Conservation (phyloP, 2,329 filamentous ascomycete genomes). For the Cadophora gregata region DNA sequence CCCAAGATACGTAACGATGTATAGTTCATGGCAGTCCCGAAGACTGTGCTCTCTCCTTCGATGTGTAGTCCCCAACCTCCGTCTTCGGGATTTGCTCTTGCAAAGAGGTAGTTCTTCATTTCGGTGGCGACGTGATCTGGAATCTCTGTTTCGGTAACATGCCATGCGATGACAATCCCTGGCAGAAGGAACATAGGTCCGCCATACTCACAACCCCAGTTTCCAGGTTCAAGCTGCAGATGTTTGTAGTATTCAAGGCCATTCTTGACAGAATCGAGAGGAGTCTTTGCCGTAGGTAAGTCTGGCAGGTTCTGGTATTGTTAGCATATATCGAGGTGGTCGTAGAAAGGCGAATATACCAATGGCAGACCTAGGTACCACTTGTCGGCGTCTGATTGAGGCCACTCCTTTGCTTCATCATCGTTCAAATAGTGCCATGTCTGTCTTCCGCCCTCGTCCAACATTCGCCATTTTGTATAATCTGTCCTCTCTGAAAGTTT, state of each 20-base stretch:
- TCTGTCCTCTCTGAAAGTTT: slow-evolving; percentile 71
- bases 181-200: slow-evolving; percentile 96
- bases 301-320: slow-evolving; percentile 70
- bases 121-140: slow-evolving; percentile 80
- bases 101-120: slow-evolving; percentile 91
- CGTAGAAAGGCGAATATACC: slow-evolving; percentile 56
- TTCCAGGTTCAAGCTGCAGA: slow-evolving; percentile 84
- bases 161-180: slow-evolving; percentile 83
- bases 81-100: slow-evolving; percentile 82
- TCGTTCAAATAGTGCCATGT: slow-evolving; percentile 94
- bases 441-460: slow-evolving; percentile 82
- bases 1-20: slow-evolving; percentile 80
- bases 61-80: slow-evolving; percentile 98
- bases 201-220: slow-evolving; percentile 98
- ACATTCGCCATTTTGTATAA: slow-evolving; percentile 80
- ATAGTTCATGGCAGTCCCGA: slow-evolving; percentile 92
- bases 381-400: slow-evolving; percentile 87
- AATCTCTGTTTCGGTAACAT: slow-evolving; percentile 87
- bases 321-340: slow-evolving; percentile 27
- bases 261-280: slow-evolving; percentile 81
- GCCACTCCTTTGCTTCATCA: slow-evolving; percentile 76
- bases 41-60: slow-evolving; percentile 89
- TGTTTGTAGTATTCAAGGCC: slow-evolving; percentile 87
- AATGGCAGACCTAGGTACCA: slow-evolving; percentile 82
- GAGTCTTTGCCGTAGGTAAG: slow-evolving; percentile 72